A percentile compares a stretch with the other conserved stretches of the same genome.
Evolutionary conservation across 2,329 filamentous ascomycete genomes (phyloP).

Genomic region (Davidsoniella australis): DNA sequence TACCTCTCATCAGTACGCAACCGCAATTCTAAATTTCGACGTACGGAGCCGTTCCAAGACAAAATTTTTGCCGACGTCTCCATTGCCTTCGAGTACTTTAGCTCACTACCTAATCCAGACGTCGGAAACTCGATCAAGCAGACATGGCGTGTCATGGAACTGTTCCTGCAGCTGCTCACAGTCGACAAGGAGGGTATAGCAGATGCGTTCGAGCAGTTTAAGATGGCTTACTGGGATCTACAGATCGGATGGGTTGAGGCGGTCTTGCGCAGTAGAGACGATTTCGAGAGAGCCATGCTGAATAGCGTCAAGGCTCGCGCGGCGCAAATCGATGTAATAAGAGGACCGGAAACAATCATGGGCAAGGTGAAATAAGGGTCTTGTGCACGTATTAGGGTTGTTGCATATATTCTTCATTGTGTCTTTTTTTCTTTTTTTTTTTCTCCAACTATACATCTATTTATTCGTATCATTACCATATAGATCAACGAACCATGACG

Average conservation of each 20-base stretch:
- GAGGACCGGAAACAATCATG: constrained; percentile 87
- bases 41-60: constrained; percentile 72
- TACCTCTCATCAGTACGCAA: constrained; percentile 80
- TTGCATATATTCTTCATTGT: neutral
- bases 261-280: constrained; percentile 69
- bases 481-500: too few relatives aligned
- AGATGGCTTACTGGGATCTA: constrained; percentile 78
- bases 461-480: neutral
- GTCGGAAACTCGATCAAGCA: constrained; percentile 62
- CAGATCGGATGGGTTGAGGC: constrained; percentile 93
- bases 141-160: constrained; percentile 83
- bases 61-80: constrained; percentile 89
- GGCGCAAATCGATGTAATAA: constrained; percentile 66
- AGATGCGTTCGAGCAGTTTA: constrained; percentile 68
- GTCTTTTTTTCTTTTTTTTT: neutral
- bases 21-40: constrained; percentile 74
- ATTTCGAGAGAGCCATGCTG: constrained; percentile 83
- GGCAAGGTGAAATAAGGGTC: constrained; percentile 56
- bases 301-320: constrained; percentile 75
- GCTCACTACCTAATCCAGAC: constrained; percentile 49
- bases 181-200: constrained; percentile 57
- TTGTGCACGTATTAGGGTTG: constrained; percentile 14
- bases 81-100: constrained; percentile 81
- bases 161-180: constrained; percentile 63
- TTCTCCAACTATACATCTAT: neutral